Evolutionary conservation across 2,329 filamentous ascomycete species (phyloP).

Genomic region (Rosellinia necatrix): DNA sequence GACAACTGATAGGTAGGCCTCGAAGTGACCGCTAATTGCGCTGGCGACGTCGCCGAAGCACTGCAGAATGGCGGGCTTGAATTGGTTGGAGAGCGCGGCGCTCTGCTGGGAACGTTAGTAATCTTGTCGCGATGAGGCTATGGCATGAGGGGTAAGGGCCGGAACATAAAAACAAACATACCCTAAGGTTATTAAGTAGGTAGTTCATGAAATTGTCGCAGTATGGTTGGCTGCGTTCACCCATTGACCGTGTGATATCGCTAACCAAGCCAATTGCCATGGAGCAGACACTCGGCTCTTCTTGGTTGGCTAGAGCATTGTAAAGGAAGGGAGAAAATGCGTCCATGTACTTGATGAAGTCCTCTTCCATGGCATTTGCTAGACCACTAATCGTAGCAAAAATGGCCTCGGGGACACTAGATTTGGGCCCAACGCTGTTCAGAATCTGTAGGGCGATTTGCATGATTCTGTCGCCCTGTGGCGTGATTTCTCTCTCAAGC

Average conservation of each 20-base stretch:
- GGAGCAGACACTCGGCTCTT: slow-evolving; percentile 90
- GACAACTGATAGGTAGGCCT: slow-evolving; percentile 90
- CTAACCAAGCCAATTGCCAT: slow-evolving; percentile 98
- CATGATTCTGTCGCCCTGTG: slow-evolving; percentile 94
- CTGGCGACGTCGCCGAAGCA: slow-evolving; percentile 98
- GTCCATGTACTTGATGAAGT: slow-evolving; percentile 98
- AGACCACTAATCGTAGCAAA: slow-evolving; percentile 93
- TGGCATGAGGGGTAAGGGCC: not conserved
- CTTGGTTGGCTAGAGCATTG: slow-evolving; percentile 92
- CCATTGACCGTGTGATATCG: slow-evolving; percentile 90
- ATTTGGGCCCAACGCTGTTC: slow-evolving; percentile 77
- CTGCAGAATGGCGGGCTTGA: slow-evolving; percentile 97
- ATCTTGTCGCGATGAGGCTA: slow-evolving; percentile 3
- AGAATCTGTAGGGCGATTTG: slow-evolving; percentile 82
- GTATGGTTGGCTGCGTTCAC: slow-evolving; percentile 88
- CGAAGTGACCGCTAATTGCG: slow-evolving; percentile 88
- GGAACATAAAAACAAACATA: slow-evolving; percentile 48
- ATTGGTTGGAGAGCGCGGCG: slow-evolving; percentile 86
- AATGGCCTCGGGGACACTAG: slow-evolving; percentile 89
- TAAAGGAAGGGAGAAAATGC: slow-evolving; percentile 90
- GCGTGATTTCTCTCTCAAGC: slow-evolving; percentile 86
- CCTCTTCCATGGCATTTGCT: slow-evolving; percentile 86
- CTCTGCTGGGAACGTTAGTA: slow-evolving; percentile 61
- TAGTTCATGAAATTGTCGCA: slow-evolving; percentile 99
- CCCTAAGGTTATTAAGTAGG: slow-evolving; percentile 86